Evolutionary conservation across 495 filamentous ascomycete genomes (phyloP).

Genomic region (Aspergillus incahuasiensis): DNA sequence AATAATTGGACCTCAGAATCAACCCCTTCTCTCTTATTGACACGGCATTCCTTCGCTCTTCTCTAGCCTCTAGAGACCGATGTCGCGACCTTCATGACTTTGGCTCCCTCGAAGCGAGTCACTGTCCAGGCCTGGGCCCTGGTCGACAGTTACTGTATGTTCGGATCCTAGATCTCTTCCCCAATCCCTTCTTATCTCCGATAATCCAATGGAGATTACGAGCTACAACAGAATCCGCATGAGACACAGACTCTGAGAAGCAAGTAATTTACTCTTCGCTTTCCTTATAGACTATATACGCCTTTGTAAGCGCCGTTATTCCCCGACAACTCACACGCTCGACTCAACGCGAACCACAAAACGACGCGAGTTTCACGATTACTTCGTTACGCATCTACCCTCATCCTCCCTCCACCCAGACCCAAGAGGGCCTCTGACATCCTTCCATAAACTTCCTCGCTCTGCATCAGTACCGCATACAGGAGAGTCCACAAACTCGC

Average conservation of each 20-base stretch:
- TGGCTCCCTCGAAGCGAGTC: conserved; percentile 38
- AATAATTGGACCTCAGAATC: conserved; percentile 1
- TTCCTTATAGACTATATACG: conserved; percentile 5
- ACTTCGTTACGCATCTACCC: conserved; percentile 93
- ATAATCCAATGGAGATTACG: conserved; percentile 6
- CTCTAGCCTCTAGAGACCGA: conserved; percentile 11
- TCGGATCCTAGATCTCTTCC: not conserved
- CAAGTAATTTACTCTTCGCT: not conserved
- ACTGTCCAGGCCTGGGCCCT: conserved; percentile 40
- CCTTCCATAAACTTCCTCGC: conserved; percentile 75
- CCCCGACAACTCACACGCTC: conserved; percentile 19
- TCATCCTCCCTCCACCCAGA: conserved; percentile 92
- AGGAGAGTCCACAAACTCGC: conserved; percentile 47
- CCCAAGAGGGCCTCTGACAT: conserved; percentile 53
- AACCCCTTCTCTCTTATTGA: conserved; percentile 8
- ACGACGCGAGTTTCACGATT: conserved; percentile 77
- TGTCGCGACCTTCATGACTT: conserved; percentile 44
- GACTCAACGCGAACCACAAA: conserved; percentile 18
- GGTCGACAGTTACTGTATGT: conserved; percentile 36
- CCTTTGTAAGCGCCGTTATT: conserved; percentile 19
- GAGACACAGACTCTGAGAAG: not conserved
- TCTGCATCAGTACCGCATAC: conserved; percentile 78
- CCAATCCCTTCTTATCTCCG: conserved; percentile 21
- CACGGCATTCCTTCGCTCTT: conserved; percentile 3
- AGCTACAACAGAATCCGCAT: not conserved